A percentile compares a stretch with the other conserved stretches of the same genome.
These are phyloP conservation scores for Colletotrichum graminicola DNA, from an alignment of 2,329 filamentous ascomycete genomes.

Conservation along the genomic window DNA sequence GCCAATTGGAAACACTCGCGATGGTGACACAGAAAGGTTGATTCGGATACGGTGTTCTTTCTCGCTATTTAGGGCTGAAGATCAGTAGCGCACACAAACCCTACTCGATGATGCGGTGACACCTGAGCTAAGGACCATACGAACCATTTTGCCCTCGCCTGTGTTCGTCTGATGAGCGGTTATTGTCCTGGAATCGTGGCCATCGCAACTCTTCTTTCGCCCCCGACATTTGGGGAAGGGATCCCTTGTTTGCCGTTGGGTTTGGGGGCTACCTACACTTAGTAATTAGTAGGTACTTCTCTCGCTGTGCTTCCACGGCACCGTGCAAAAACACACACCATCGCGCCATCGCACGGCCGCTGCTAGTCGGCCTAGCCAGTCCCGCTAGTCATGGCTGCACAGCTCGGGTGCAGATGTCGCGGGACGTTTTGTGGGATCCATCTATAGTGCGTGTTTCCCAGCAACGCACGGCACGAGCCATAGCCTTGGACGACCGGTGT, in stretches of 20 bases:
- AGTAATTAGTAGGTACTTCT: neutral
- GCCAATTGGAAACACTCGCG: neutral
- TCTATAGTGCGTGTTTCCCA: conserved; percentile 32
- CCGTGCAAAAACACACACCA: conserved; percentile 8
- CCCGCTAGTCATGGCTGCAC: conserved; percentile 32
- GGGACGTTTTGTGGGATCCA: conserved; percentile 34
- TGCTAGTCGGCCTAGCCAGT: neutral
- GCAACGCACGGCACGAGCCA: conserved; percentile 27
- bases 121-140: neutral
- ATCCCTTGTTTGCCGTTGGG: neutral
- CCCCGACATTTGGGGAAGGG: neutral
- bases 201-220: neutral
- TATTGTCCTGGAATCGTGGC: conserved; percentile 15
- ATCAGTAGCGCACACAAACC: conserved; percentile 18
- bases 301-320: neutral
- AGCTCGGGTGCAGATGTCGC: conserved; percentile 19
- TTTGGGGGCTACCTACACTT: neutral
- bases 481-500: conserved; percentile 10
- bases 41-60: conserved; percentile 30
- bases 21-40: conserved; percentile 10
- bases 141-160: neutral
- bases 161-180: conserved; percentile 34
- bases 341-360: conserved; percentile 19
- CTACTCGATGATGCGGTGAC: neutral
- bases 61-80: neutral